Evolutionary conservation across 2,329 filamentous ascomycete genomes (phyloP).

Genomic region (Verticillium zaregamsianum): DNA sequence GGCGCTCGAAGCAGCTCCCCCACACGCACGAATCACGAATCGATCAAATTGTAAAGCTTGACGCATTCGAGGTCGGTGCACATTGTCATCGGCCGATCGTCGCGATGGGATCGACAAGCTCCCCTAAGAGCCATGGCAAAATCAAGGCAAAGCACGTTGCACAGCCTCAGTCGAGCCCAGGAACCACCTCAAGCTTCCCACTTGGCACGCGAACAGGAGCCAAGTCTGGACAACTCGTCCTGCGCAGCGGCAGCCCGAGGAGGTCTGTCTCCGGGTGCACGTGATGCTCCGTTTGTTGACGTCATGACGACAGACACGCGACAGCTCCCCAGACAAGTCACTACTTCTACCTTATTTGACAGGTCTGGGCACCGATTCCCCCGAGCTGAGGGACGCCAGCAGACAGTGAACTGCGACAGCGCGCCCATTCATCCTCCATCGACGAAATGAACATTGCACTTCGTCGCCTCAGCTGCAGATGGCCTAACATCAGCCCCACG

Average conservation of each 20-base stretch:
- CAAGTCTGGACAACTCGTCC: not conserved
- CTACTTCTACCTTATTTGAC: not conserved
- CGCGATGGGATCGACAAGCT: not conserved
- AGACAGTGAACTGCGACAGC: not conserved
- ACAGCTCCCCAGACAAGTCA: not conserved
- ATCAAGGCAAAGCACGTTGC: not conserved
- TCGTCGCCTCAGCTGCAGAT: not conserved
- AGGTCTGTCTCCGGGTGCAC: not conserved
- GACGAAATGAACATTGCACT: not conserved
- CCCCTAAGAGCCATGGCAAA: not conserved
- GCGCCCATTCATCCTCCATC: not conserved
- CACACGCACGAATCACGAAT: too few relatives aligned
- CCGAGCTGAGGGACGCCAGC: not conserved
- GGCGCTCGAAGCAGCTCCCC: too few relatives aligned
- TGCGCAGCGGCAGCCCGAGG: not conserved
- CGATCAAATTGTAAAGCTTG: too few relatives aligned
- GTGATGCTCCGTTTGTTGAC: not conserved
- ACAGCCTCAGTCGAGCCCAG: not conserved
- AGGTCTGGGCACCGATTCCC: not conserved
- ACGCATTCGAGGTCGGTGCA: not conserved
- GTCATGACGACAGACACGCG: not conserved
- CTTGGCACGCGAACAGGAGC: not conserved
- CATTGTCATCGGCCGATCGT: not conserved
- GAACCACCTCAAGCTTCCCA: not conserved
- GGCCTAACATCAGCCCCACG: not conserved